phyloP scores from a whole-genome alignment of 179 eudicot genomes.

The Silene coronaria region DNA sequence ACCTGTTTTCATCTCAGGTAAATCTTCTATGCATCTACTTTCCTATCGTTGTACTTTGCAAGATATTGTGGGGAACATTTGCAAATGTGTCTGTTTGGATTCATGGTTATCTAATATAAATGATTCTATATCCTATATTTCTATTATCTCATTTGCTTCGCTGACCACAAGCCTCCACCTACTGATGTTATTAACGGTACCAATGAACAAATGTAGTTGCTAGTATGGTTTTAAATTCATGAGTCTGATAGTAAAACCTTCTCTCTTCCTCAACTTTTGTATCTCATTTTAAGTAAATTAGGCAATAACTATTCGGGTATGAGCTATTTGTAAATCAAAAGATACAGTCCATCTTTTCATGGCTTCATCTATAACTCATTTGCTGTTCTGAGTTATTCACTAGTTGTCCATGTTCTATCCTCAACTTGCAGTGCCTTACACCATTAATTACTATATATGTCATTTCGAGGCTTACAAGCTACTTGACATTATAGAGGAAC shows the following conservation, averaged over 20 bases:
- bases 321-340: background rate
- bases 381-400: background rate
- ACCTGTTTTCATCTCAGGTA: constrained; percentile 84
- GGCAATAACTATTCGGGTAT: no score
- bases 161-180: background rate
- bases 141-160: background rate
- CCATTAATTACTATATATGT: background rate
- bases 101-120: background rate
- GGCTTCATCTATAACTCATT: background rate
- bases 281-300: no score
- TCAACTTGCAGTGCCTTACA: background rate
- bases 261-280: no score
- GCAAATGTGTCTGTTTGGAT: background rate
- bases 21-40: background rate
- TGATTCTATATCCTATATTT: constrained; percentile 3
- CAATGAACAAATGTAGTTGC: no score
- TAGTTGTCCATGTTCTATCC: background rate
- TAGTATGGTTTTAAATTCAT: no score
- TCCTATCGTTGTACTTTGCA: background rate
- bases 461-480: background rate
- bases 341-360: background rate
- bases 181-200: no score
- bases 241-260: no score
- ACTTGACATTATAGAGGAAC: background rate
- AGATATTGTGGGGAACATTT: background rate